These are phyloP conservation scores for Saccharomycopsis microspora DNA, from an alignment of 805 yeast genomes.

Conservation along the genomic window DNA sequence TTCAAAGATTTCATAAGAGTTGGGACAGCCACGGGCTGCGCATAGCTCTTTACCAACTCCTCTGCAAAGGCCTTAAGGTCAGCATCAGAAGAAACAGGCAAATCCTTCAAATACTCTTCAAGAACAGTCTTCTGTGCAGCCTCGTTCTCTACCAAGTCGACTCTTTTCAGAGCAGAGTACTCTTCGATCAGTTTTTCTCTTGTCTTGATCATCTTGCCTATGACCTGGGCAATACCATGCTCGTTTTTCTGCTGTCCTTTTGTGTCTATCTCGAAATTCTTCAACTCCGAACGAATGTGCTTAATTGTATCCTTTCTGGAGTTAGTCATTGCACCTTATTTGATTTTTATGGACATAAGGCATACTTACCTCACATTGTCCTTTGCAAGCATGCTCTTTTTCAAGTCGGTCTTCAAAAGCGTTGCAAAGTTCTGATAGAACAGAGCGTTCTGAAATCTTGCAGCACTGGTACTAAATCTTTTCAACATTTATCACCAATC, in stretches of 20 bases:
- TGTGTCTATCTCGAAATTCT: constrained; percentile 32
- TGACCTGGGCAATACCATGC: constrained; percentile 25
- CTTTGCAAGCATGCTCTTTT: constrained; percentile 14
- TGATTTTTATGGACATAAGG: background rate
- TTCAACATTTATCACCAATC: background rate
- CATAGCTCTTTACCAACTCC: background rate
- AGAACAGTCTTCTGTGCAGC: constrained; percentile 33
- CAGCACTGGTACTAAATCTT: constrained; percentile 1
- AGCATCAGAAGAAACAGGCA: background rate
- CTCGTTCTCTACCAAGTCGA: constrained; percentile 46
- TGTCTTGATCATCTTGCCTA: constrained; percentile 35
- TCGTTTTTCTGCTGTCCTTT: constrained; percentile 25
- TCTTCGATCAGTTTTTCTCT: constrained; percentile 39
- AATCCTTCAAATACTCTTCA: constrained; percentile 23
- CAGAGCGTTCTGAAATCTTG: background rate
- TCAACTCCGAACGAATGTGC: constrained; percentile 30
- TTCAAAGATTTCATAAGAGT: background rate
- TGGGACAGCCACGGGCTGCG: background rate
- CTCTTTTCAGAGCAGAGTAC: constrained; percentile 33
- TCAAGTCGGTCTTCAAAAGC: constrained; percentile 13
- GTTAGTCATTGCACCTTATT: background rate
- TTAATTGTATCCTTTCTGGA: constrained; percentile 32
- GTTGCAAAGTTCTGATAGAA: constrained; percentile 10
- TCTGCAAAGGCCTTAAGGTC: background rate
- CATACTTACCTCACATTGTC: constrained; percentile 9